Percentiles rank a stretch among this genome's conserved stretches.
Evolutionary conservation across 176 grass and related monocot genomes (phyloP).

Genomic region (Carex littledalei): DNA sequence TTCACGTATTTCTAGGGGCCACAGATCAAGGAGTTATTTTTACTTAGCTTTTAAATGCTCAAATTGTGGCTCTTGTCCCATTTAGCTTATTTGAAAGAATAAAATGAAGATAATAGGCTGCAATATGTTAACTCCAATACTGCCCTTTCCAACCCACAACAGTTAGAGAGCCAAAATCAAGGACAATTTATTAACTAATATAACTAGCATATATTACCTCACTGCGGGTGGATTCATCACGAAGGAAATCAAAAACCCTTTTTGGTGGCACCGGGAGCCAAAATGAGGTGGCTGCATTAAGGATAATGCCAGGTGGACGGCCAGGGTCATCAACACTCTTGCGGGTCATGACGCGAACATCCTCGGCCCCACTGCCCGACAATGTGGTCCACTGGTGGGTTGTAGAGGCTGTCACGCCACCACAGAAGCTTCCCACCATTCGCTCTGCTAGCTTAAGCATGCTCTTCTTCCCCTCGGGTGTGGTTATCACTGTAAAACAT

Average conservation of each 20-base stretch:
- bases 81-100: not conserved
- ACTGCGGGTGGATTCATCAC: constrained; percentile 55
- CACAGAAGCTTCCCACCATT: constrained; percentile 83
- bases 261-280: constrained; percentile 54
- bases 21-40: not conserved
- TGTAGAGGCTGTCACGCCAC: constrained; percentile 61
- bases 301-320: constrained; percentile 61
- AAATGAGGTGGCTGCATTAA: constrained; percentile 81
- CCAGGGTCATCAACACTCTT: constrained; percentile 79
- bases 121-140: not conserved
- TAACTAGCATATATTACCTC: constrained; percentile 31
- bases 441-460: constrained; percentile 74
- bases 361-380: constrained; percentile 54
- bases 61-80: not conserved
- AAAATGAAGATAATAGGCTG: not conserved
- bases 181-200: not conserved
- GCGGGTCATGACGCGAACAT: constrained; percentile 71
- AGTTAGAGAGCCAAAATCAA: not conserved
- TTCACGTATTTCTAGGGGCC: not conserved
- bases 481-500: constrained; percentile 36
- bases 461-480: constrained; percentile 56
- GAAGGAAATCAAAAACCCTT: constrained; percentile 66
- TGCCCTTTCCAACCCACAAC: not conserved
- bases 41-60: not conserved
- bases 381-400: constrained; percentile 77